Evolutionary conservation across 768 basidiomycete genomes (phyloP).

Genomic region (Amanita pallidorosea): DNA sequence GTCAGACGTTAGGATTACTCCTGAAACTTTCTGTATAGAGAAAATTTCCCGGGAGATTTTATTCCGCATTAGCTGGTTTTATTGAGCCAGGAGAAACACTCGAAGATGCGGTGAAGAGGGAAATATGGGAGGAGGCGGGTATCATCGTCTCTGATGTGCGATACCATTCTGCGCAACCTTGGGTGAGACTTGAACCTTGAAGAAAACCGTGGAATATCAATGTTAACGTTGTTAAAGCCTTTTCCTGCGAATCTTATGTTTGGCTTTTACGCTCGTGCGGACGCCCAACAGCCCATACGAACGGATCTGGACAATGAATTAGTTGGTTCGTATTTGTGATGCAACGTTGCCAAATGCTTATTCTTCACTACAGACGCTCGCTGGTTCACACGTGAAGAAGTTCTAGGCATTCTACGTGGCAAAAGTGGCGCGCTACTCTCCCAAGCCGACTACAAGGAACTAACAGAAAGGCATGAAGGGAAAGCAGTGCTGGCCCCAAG

Average conservation of each 20-base stretch:
- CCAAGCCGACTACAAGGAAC: constrained; percentile 38
- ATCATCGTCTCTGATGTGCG: constrained; percentile 73
- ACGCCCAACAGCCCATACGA: constrained; percentile 63
- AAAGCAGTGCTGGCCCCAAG: constrained; percentile 9
- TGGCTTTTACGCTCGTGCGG: constrained; percentile 77
- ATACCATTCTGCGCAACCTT: constrained; percentile 83
- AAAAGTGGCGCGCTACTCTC: constrained; percentile 36
- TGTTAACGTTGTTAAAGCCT: constrained; percentile 38
- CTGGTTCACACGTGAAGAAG: constrained; percentile 77
- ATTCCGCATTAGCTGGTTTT: constrained; percentile 89
- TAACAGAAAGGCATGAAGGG: constrained; percentile 27
- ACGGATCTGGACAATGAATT: constrained; percentile 91
- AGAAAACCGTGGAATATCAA: background rate
- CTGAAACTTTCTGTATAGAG: constrained; percentile 27
- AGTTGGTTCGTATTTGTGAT: constrained; percentile 43
- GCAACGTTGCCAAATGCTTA: background rate
- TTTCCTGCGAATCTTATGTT: constrained; percentile 88
- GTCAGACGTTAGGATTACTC: background rate
- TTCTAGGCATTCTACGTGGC: constrained; percentile 53
- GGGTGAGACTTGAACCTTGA: constrained; percentile 39
- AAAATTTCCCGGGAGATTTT: constrained; percentile 60
- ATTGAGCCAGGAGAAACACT: constrained; percentile 91
- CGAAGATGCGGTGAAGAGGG: constrained; percentile 86
- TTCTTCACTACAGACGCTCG: constrained; percentile 51
- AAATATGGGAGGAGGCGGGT: constrained; percentile 95